Evolutionary conservation across 331 rosid genomes (phyloP).

Genomic region (Quercus phellos): DNA sequence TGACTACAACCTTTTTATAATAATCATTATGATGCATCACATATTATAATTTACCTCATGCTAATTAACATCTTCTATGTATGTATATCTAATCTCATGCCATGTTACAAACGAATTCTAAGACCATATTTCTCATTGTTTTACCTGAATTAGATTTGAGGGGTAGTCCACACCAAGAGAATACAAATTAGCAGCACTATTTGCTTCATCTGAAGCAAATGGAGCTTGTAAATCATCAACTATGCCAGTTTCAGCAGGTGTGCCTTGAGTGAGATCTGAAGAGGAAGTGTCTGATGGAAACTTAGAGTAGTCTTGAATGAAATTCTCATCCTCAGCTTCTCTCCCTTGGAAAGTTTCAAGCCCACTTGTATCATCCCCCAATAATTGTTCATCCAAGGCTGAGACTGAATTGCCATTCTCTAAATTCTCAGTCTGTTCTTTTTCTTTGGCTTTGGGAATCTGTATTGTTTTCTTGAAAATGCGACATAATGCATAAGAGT

Average conservation of each 20-base stretch:
- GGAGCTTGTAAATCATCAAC: constrained; percentile 65
- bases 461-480: constrained; percentile 77
- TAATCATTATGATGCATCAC: constrained; percentile 34
- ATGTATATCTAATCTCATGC: constrained; percentile 7
- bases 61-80: constrained; percentile 16
- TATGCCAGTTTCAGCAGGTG: constrained; percentile 44
- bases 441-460: constrained; percentile 50
- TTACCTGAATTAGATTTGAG: constrained; percentile 71
- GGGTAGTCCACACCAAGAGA: constrained; percentile 46
- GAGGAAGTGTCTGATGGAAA: constrained; percentile 68
- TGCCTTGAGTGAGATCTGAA: constrained; percentile 85
- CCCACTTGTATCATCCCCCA: constrained; percentile 42
- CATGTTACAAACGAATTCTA: background rate
- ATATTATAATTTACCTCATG: background rate
- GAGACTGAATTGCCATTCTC: constrained; percentile 28
- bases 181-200: constrained; percentile 52
- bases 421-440: constrained; percentile 27
- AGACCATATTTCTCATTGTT: background rate
- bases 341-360: constrained; percentile 45
- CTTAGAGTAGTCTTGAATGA: constrained; percentile 39
- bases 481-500: constrained; percentile 91
- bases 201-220: constrained; percentile 80
- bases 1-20: too few species aligned
- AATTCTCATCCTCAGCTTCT: constrained; percentile 39
- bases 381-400: constrained; percentile 25